A percentile compares a stretch with the other conserved stretches of the same genome.
Evolutionary conservation across 2,329 filamentous ascomycete species (phyloP).

Genomic region (Neocatenulostroma microsporum): DNA sequence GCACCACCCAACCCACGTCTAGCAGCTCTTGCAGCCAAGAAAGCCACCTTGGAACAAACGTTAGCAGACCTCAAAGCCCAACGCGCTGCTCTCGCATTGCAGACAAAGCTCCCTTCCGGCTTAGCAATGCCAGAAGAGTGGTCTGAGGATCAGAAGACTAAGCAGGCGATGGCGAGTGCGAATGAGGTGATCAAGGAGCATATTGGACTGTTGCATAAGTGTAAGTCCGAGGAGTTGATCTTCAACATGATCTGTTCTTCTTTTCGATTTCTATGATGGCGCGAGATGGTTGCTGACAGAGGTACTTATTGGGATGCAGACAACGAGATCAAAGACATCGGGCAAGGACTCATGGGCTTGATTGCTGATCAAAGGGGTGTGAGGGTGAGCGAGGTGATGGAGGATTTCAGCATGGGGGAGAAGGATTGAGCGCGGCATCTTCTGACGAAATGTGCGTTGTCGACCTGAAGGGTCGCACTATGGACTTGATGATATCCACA

Average conservation of each 20-base stretch:
- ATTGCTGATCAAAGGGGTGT: conserved; percentile 58
- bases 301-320: conserved; percentile 26
- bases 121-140: conserved; percentile 20
- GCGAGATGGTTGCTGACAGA: too few species aligned
- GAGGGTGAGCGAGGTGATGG: conserved; percentile 43
- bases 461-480: too few species aligned
- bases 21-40: conserved; percentile 17
- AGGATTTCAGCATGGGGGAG: conserved; percentile 39
- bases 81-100: conserved; percentile 29
- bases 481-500: too few species aligned
- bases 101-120: conserved; percentile 20
- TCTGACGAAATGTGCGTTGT: too few species aligned
- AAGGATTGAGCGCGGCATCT: too few species aligned
- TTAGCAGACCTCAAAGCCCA: conserved; percentile 41
- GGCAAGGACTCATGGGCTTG: conserved; percentile 57
- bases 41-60: conserved; percentile 40
- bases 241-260: background rate
- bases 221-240: conserved; percentile 1
- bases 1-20: conserved; percentile 14
- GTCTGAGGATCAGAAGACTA: conserved; percentile 18
- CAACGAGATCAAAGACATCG: conserved; percentile 64
- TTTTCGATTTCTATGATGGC: background rate
- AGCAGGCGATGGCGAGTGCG: conserved; percentile 35
- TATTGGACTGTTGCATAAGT: conserved; percentile 58
- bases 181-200: conserved; percentile 52